phyloP scores from a whole-genome alignment of 2,329 filamentous ascomycete species.

The Phyllosticta citribraziliensis region DNA sequence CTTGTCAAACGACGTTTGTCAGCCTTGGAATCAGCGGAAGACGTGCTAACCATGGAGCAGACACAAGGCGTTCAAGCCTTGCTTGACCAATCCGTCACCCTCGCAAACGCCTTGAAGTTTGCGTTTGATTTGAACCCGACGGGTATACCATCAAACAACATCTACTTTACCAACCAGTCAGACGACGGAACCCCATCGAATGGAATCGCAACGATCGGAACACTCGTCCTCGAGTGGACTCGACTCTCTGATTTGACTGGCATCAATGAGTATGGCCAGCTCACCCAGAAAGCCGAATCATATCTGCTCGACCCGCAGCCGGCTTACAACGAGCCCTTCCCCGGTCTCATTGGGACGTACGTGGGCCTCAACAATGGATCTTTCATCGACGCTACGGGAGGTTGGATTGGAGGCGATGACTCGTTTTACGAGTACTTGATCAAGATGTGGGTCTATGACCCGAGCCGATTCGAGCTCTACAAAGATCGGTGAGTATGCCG shows the following conservation, averaged over 20 bases:
- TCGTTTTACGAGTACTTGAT: conserved; percentile 85
- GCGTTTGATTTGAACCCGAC: conserved; percentile 58
- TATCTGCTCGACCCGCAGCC: conserved; percentile 62
- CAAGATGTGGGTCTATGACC: conserved; percentile 82
- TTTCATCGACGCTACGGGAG: conserved; percentile 58
- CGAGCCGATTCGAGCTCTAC: conserved; percentile 52
- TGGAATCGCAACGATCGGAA: conserved; percentile 67
- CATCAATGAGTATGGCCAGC: conserved; percentile 52
- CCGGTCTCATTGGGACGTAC: conserved; percentile 61
- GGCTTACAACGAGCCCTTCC: conserved; percentile 57
- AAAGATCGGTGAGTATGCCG: conserved; percentile 49
- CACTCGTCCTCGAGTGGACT: conserved; percentile 76
- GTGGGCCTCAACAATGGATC: conserved; percentile 55
- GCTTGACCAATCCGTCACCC: conserved; percentile 54
- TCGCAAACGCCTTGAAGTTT: conserved; percentile 65
- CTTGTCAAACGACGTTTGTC: conserved; percentile 35
- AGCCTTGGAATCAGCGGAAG: neutral
- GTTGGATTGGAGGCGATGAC: conserved; percentile 69
- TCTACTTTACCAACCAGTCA: conserved; percentile 49
- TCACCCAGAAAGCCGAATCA: conserved; percentile 58
- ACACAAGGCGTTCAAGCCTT: conserved; percentile 34
- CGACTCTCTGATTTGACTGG: conserved; percentile 67
- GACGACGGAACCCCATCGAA: conserved; percentile 47
- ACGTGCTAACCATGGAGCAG: neutral
- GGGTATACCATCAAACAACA: conserved; percentile 62